Conservation (phyloP, 2,329 filamentous ascomycete genomes). For the Fusarium aywerte region DNA sequence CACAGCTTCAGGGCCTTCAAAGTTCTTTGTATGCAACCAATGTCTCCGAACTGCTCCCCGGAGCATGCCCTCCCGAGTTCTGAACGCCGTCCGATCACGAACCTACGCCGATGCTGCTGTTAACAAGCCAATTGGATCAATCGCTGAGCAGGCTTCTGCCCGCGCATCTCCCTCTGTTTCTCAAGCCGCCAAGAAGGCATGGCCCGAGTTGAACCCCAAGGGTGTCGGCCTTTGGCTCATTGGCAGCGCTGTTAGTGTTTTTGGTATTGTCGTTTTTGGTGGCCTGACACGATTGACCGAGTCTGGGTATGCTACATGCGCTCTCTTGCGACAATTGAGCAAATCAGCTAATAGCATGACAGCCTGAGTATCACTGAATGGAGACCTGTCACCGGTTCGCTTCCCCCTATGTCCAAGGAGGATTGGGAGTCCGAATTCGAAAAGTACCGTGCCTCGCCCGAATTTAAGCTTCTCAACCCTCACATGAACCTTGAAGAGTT, state of each 20-base stretch:
- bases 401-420: slow-evolving; percentile 79
- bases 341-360: not conserved
- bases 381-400: slow-evolving; percentile 92
- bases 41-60: slow-evolving; percentile 54
- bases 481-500: slow-evolving; percentile 94
- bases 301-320: slow-evolving; percentile 76
- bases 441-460: slow-evolving; percentile 91
- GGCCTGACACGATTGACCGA: slow-evolving; percentile 94
- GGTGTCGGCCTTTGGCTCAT: slow-evolving; percentile 91
- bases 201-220: slow-evolving; percentile 75
- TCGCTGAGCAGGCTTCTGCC: slow-evolving; percentile 44
- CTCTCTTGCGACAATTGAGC: not conserved
- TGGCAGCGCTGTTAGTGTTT: slow-evolving; percentile 90
- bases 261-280: slow-evolving; percentile 96
- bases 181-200: slow-evolving; percentile 53
- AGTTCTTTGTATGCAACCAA: slow-evolving; percentile 61
- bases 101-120: slow-evolving; percentile 52
- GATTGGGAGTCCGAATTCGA: slow-evolving; percentile 95
- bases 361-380: slow-evolving; percentile 99
- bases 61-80: slow-evolving; percentile 52
- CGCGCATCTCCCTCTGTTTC: slow-evolving; percentile 39
- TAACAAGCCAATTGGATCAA: slow-evolving; percentile 44
- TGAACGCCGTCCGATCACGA: slow-evolving; percentile 55
- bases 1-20: slow-evolving; percentile 46
- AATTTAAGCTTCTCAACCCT: slow-evolving; percentile 91